Base-by-base conservation (phyloP, 139 green algal genomes). In the Chlamydomonas asymmetrica region DNA sequence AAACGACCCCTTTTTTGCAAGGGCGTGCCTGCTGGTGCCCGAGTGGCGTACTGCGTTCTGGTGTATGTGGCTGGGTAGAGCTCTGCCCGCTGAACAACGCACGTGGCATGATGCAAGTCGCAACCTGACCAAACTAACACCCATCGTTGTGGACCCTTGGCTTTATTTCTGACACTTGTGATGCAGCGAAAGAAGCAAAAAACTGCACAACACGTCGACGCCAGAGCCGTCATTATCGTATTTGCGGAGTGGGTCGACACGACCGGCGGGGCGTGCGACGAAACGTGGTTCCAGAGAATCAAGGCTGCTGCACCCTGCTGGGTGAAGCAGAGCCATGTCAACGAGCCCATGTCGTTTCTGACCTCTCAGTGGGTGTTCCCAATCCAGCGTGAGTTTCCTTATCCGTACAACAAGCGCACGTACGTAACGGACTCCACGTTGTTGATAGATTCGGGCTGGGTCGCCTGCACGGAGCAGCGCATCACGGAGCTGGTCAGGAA, bases 181-280 rank as follows among this genome's bases (percentile, higher is more conserved):
- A n/a, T n/a, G n/a, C n/a, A n/a, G n/a, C n/a, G n/a, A 18, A 22
- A 57, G 20, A 57, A 18, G 49, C 49, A n/a, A 22, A 57, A 18
- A 22, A 18, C 22, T 18, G 18, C 49, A 57, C 20, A 57, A 18
- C 49, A 57, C 18, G 49, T 57, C 49, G 49, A n/a, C 20, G 49
- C 59, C 18, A n/a, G n/a, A n/a, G n/a, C n/a, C n/a, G n/a, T n/a
- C n/a, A 75, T 75, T 48, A 75, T 75, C 45, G 68, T 75, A 5
- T 75, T 63, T 63, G 68, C 48, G 9, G 68, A 75, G 31, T 75
- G 45, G 43, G 68, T 48, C 40, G 64, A 75, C n/a, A 23, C 64
- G 8, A 5, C 9, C 22, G 68, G 68, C 63, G 49, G 25, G 63
- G 63, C n/a, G 13, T 34, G 32, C 49, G n/a, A n/a, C n/a, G n/a